Conservation (phyloP, 2,329 filamentous ascomycete species). For the Elsinoe perseae region DNA sequence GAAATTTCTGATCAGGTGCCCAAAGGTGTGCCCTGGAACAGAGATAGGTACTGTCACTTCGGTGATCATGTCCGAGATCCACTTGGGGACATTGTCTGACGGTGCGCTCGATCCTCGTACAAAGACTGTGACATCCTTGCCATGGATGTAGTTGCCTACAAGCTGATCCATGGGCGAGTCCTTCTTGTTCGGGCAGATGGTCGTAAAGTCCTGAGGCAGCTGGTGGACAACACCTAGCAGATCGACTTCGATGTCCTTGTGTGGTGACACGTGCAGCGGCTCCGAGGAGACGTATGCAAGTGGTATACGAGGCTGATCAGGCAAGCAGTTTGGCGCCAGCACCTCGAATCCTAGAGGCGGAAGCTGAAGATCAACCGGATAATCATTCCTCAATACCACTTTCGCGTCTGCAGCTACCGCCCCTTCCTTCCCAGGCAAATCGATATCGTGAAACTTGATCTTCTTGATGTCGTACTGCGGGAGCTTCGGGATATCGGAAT, state of each 20-base stretch:
- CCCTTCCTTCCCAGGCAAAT: conserved; percentile 45
- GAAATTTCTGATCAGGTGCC: conserved; percentile 79
- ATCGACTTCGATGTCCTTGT: conserved; percentile 58
- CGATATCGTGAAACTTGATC: conserved; percentile 68
- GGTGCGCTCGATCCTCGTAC: conserved; percentile 69
- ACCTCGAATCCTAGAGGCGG: conserved; percentile 79
- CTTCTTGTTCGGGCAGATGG: conserved; percentile 64
- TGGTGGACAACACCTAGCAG: conserved; percentile 64
- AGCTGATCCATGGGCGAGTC: conserved; percentile 80
- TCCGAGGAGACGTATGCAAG: conserved; percentile 69
- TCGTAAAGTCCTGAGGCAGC: conserved; percentile 65
- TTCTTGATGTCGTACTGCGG: conserved; percentile 76
- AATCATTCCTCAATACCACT: conserved; percentile 64
- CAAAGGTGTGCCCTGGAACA: conserved; percentile 73
- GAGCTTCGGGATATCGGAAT: conserved; percentile 61
- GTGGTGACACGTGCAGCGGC: conserved; percentile 59
- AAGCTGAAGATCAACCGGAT: conserved; percentile 66
- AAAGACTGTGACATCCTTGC: conserved; percentile 69
- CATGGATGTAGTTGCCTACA: conserved; percentile 72
- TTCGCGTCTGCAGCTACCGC: conserved; percentile 76
- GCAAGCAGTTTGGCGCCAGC: conserved; percentile 71
- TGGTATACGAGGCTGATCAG: conserved; percentile 63
- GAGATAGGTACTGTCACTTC: conserved; percentile 78
- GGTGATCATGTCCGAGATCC: conserved; percentile 72
- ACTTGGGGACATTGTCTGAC: conserved; percentile 62